Conservation (phyloP, 1,284 basidiomycete species). For the Marasmius sp. region DNA sequence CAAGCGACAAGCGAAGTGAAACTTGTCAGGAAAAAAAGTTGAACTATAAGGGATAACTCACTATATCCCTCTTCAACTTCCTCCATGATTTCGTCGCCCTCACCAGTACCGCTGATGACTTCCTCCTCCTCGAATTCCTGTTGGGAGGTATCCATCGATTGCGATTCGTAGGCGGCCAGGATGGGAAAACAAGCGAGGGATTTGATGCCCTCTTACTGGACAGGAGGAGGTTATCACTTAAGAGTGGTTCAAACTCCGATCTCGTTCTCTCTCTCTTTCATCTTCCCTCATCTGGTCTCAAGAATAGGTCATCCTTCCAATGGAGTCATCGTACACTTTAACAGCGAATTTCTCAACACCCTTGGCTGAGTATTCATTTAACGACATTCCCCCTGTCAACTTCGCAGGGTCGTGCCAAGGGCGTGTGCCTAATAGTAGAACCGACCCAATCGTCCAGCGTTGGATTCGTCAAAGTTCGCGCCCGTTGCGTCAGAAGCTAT, state of each 20-base stretch:
- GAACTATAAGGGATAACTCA: conserved; percentile 40
- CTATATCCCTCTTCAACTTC: conserved; percentile 70
- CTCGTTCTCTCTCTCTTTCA: background rate
- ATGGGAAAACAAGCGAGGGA: background rate
- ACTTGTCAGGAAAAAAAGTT: conserved; percentile 10
- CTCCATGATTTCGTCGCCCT: conserved; percentile 70
- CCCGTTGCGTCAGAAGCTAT: too few species aligned
- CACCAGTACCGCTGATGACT: conserved; percentile 46
- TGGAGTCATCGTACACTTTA: too few species aligned
- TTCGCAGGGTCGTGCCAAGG: too few species aligned
- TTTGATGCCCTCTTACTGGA: background rate
- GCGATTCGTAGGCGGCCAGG: background rate
- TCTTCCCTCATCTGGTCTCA: too few species aligned
- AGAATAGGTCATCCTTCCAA: too few species aligned
- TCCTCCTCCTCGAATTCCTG: conserved; percentile 55
- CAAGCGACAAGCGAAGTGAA: conserved; percentile 13
- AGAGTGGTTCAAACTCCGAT: background rate
- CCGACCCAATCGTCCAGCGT: too few species aligned
- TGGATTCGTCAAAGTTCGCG: too few species aligned
- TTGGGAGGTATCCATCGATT: conserved; percentile 38
- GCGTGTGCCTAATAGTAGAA: too few species aligned
- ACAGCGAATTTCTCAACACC: too few species aligned
- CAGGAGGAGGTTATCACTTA: background rate
- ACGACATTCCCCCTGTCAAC: too few species aligned
- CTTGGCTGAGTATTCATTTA: too few species aligned